Evolutionary conservation across 108 stramenopile species (phyloP), one percentile per base, ranked within the genome.

Genomic region (Stephanodiscus minutulus): DNA sequence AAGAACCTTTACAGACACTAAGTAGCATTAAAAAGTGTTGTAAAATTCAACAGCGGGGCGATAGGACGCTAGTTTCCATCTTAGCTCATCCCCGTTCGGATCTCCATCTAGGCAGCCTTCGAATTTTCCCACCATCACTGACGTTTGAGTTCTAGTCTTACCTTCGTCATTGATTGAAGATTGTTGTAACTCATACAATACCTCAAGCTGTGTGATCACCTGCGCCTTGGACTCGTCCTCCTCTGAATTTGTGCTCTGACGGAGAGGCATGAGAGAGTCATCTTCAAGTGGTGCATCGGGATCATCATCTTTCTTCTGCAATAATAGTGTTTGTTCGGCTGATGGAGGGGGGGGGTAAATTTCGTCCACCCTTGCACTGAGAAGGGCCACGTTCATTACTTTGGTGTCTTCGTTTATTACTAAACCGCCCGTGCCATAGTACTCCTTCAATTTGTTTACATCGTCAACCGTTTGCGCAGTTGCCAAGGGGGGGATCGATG

Each of bases 11-110:
- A n/a, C 18, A 48, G 15, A 2, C 18, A n/a, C 47, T 48, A 5
- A 18, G 7, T 56, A 4, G 28, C 24, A 0, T 29, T 29, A 29
- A 56, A 37, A 36, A 36, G 8, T 58, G 37, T 58, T 58, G 57
- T 37, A 85, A 72, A 84, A 90, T 46, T 64, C 47, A 27, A 35
- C 31, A 55, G 66, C 85, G 22, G 31, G 72, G 24, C 84, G 86
- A 21, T 82, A 76, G 33, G 86, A 87, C 59, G 84, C 91, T 73
- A 93, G 92, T 55, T 83, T 95, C 52, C 94, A 97, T 64, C 83
- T 79, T 55, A 90, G 90, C 15, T 83, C 77, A 44, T 78, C 81
- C 1, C 76, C 76, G 58, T 78, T 82, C 0, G 81, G 81, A 49
- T 78, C 61, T 24, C 66, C 66, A 12, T 65, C 46, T 36, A 82